Evolutionary conservation across 192 early-diverging fungal genomes (phyloP), one percentile per base, ranked within the genome.

Genomic region (Phlyctochytrium bullatum): DNA sequence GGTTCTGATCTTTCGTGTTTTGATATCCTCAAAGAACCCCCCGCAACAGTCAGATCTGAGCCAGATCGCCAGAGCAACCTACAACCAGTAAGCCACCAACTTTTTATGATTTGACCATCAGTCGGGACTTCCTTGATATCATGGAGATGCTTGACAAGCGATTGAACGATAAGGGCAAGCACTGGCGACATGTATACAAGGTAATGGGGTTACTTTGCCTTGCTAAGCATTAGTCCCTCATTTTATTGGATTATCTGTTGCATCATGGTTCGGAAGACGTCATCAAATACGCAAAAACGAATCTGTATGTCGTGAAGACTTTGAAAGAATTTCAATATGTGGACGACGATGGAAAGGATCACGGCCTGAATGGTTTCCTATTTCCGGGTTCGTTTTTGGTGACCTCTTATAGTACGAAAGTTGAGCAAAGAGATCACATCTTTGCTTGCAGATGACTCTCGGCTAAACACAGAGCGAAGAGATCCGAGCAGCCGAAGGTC

Each of bases 121-220:
- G 95, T 52, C 88, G 88, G 53, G 91, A 93, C 52, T 97, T 95
- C 84, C 57, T 93, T 62, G 95, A 93, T 66, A 92, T 99, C 57
- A 98, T 99, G 95, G 93, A 97, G 68, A 95, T 99, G 77, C 72
- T 99, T 31, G 95, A 99, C 73, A 97, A 96, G 83, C 86, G 95
- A 6, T 79, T 99, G 73, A 97, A 98, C 69, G 97, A 99, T 78
- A 90, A 89, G 69, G 97, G 97, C 35, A 96, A 94, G 79, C 90
- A 96, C 80, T 99, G 97, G 97, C 82, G 95, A 62, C 97, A 99
- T 77, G 95, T 99, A 31, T 97, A 92, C 76, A 98, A 98, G 82
- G 92, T 93, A 81, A 27, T 61, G 33, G 6, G n/a, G n/a, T n/a
- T n/a, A n/a, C n/a, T n/a, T 29, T 67, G 10, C 14, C 1, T 68